phyloP scores from a whole-genome alignment of 495 filamentous ascomycete species.

The Hypoxylon intermedium region DNA sequence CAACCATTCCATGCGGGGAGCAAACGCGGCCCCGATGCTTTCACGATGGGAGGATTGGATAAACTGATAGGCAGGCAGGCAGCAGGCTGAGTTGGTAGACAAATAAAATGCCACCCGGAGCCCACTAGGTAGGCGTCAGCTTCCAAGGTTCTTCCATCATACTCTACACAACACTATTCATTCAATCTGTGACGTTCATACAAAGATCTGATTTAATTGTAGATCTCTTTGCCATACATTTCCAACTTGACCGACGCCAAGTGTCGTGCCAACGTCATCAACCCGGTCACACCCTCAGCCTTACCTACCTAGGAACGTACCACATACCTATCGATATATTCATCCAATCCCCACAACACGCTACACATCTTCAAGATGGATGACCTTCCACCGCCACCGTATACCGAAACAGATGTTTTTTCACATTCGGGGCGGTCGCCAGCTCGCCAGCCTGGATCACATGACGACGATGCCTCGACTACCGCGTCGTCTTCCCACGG shows the following conservation, averaged over 20 bases:
- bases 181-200: neutral
- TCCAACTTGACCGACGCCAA: too few species aligned
- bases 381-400: slow-evolving; percentile 57
- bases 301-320: neutral
- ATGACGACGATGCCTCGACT: slow-evolving; percentile 37
- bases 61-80: too few species aligned
- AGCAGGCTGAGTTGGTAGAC: slow-evolving; percentile 9
- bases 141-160: neutral
- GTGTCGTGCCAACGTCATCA: too few species aligned
- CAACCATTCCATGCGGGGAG: neutral
- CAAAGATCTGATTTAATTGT: neutral
- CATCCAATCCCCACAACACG: neutral
- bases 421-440: slow-evolving; percentile 42
- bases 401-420: slow-evolving; percentile 58
- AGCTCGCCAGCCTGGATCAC: slow-evolving; percentile 7
- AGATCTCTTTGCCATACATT: too few species aligned
- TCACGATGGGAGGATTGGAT: slow-evolving; percentile 6
- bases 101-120: slow-evolving; percentile 19
- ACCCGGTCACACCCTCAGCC: too few species aligned
- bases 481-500: slow-evolving; percentile 47
- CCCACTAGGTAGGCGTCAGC: slow-evolving; percentile 19
- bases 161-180: neutral
- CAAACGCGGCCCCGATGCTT: slow-evolving; percentile 3
- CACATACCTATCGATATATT: neutral
- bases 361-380: slow-evolving; percentile 30